Base-by-base conservation (phyloP, 2,329 filamentous ascomycete genomes). In the Aspergillus calidoustus region DNA sequence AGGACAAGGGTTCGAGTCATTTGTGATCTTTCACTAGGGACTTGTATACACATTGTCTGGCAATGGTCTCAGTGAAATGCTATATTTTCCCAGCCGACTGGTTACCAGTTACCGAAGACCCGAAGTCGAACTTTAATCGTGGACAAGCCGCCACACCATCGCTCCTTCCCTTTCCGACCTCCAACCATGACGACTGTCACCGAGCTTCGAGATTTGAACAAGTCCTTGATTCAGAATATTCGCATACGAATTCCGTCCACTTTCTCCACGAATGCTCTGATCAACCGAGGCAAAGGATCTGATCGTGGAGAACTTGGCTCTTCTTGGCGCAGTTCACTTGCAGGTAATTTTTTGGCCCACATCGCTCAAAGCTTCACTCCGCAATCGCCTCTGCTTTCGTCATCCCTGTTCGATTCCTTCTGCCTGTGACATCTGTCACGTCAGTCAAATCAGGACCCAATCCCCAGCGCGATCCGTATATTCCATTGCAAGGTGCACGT, bases 251-350 rank as follows among this genome's bases (percentile, higher is more conserved):
- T 48, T 22, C 9, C n/a, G 15, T 23, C 17, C 13, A 43, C n/a
- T 23, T 57, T 15, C 34, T 41, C 13, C 9, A 15, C 11, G 34
- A 41, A 41, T 41, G 34, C 5, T 13, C 15, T 41, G 11, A 22
- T 22, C 23, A 31, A n/a, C 46, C 25, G 31, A 30, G 25, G 55
- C 31, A 19, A 44, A 47, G 1, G 34, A 34, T 41, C 13, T n/a
- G 54, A 50, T 52, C 25, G 25, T 52, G 55, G 55, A 22, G 54
- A 46, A 57, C 48, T 57, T 57, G 48, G 55, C 55, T 57, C 54
- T 57, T 57, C 47, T 57, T 46, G 55, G 55, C 55, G 31, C 25
- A 30, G 53, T 34, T 51, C 46, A 57, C 17, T 41, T 28, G 48
- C 38, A 54, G 38, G 22, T 23, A 38, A 23, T 52, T 52, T 52